These are phyloP conservation scores for Linum tenue DNA, from an alignment of 345 rosid species.

Conservation along the genomic window DNA sequence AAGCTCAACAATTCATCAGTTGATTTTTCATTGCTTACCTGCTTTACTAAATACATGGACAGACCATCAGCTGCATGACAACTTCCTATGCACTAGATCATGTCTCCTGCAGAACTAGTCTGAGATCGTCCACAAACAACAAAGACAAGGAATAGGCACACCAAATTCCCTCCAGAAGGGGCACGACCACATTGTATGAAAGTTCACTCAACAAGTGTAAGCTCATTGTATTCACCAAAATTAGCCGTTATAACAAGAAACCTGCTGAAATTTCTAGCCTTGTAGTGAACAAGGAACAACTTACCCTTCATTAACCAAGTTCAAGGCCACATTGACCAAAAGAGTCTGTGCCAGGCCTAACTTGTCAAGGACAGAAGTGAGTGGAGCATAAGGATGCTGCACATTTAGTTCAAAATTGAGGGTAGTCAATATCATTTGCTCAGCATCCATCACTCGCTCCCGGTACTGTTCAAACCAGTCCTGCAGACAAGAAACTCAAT, in stretches of 20 bases:
- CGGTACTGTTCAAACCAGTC: slow-evolving; percentile 80
- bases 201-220: neutral
- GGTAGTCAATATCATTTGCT: slow-evolving; percentile 66
- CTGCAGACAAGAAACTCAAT: slow-evolving; percentile 22
- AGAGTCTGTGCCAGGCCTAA: slow-evolving; percentile 58
- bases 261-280: slow-evolving; percentile 12
- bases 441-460: slow-evolving; percentile 58
- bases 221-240: slow-evolving; percentile 1
- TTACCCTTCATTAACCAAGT: slow-evolving; percentile 77
- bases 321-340: slow-evolving; percentile 62
- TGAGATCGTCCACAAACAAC: slow-evolving; percentile 3
- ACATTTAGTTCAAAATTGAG: slow-evolving; percentile 69
- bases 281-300: slow-evolving; percentile 17
- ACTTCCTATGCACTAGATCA: slow-evolving; percentile 17
- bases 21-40: slow-evolving; percentile 15
- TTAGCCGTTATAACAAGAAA: slow-evolving; percentile 16
- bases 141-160: slow-evolving; percentile 13
- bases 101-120: slow-evolving; percentile 13
- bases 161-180: slow-evolving; percentile 25
- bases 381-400: slow-evolving; percentile 66
- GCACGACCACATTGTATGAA: slow-evolving; percentile 12
- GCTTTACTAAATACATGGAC: slow-evolving; percentile 14
- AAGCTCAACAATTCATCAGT: slow-evolving; percentile 16
- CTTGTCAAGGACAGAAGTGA: slow-evolving; percentile 52
- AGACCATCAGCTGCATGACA: slow-evolving; percentile 17